Evolutionary conservation across 352 stramenopile genomes (phyloP), one percentile per base, ranked within the genome.

Genomic region (Pythium phragmiticola): DNA sequence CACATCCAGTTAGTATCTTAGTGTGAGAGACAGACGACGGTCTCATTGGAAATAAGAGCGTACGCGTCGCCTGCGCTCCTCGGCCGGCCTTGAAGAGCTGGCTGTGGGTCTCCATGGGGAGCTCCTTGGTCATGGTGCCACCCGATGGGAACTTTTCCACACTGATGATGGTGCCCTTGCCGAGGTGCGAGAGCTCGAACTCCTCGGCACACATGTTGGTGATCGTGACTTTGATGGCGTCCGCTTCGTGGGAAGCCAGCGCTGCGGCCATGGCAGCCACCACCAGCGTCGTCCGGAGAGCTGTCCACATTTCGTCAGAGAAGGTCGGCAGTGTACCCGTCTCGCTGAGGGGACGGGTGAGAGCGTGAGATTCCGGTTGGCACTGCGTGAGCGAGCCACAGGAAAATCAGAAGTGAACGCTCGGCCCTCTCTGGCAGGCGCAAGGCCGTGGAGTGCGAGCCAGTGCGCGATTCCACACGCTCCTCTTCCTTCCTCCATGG

Each of bases 71-170:
- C 33, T 73, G 60, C 14, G 45, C 16, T 41, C 58, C 48, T 13
- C 17, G 53, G 52, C 58, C 58, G 37, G 65, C 65, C 54, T 72
- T 72, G 54, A 72, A 72, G 12, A 72, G 26, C 19, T 68, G 55
- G 48, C 54, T 66, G 7, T 41, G 26, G 0, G 54, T 50, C 8
- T 30, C 49, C 21, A 48, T 45, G 6, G 36, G n/a, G 26, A 73
- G 1, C 13, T 68, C 54, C 59, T 68, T 68, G 54, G 54, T 66
- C 60, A 63, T 53, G 13, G 60, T 51, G 36, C n/a, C 30, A 19
- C 66, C 66, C 0, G 59, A 39, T 0, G 19, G 23, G 42, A 73
- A 47, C 5, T 61, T 62, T 11, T 73, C 55, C 8, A 63, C 60
- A 43, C 54, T 65, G 26, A 54, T 39, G 34, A 63, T 54, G 6